phyloP scores from a whole-genome alignment of 2,329 filamentous ascomycete species.

The Penicillium sp. region DNA sequence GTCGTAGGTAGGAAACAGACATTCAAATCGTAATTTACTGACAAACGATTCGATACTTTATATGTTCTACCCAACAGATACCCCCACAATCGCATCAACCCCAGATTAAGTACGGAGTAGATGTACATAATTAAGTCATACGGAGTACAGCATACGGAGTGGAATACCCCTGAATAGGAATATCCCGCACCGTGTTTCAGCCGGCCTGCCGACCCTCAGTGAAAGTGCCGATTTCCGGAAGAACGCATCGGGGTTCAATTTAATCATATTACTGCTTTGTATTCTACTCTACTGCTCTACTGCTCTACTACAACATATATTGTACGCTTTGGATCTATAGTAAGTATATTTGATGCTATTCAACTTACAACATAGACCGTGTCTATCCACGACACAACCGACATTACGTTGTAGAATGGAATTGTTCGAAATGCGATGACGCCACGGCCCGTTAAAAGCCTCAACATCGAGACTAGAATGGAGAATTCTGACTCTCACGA shows the following conservation, averaged over 20 bases:
- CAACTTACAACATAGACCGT: too few relatives aligned
- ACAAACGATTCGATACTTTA: too few relatives aligned
- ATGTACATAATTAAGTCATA: not conserved
- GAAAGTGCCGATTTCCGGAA: slow-evolving; percentile 9
- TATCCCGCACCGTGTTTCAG: slow-evolving; percentile 4
- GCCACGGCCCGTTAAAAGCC: not conserved
- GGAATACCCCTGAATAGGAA: not conserved
- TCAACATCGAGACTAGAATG: not conserved
- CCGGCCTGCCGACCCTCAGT: slow-evolving; percentile 6
- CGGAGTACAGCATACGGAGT: not conserved
- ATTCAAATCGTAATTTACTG: too few relatives aligned
- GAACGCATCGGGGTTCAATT: not conserved
- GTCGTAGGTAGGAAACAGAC: too few relatives aligned
- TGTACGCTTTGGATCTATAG: too few relatives aligned
- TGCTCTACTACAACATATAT: too few relatives aligned
- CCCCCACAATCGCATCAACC: too few relatives aligned
- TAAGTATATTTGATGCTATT: too few relatives aligned
- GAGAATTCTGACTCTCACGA: not conserved
- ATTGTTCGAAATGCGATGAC: not conserved
- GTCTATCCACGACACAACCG: too few relatives aligned
- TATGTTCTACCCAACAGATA: not conserved
- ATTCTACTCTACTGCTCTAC: not conserved
- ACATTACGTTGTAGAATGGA: too few relatives aligned
- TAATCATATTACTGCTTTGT: not conserved
- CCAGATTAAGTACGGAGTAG: too few relatives aligned